Evolutionary conservation across 2,329 filamentous ascomycete species (phyloP).

Genomic region (Paraconiothyrium sp.): DNA sequence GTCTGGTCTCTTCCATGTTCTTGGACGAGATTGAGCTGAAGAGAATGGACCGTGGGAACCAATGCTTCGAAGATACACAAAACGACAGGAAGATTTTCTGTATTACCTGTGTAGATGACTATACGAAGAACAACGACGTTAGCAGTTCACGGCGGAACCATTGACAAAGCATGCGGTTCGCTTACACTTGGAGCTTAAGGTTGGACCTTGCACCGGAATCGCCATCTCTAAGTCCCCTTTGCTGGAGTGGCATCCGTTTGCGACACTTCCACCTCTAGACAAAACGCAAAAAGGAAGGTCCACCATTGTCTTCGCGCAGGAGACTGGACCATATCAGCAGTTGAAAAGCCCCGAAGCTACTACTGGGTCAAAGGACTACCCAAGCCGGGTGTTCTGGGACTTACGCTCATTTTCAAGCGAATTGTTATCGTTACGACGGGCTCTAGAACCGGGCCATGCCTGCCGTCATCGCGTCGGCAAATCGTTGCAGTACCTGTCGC

Average conservation of each 20-base stretch:
- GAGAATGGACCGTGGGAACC: not conserved
- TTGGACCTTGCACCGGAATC: conserved; percentile 34
- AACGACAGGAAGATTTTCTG: not conserved
- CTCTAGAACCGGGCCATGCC: conserved; percentile 49
- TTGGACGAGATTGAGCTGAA: not conserved
- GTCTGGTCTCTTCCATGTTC: not conserved
- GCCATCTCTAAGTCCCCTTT: conserved; percentile 29
- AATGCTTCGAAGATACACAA: not conserved
- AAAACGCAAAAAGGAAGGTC: conserved; percentile 13
- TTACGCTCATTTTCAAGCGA: conserved; percentile 41
- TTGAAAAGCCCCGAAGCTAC: conserved; percentile 15
- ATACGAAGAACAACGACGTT: conserved; percentile 57
- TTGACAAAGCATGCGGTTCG: conserved; percentile 76
- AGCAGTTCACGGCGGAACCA: conserved; percentile 70
- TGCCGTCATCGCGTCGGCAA: conserved; percentile 64
- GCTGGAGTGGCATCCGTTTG: conserved; percentile 37
- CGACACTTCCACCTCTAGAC: conserved; percentile 28
- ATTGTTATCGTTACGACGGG: conserved; percentile 47
- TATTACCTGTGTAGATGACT: no score
- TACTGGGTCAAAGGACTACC: conserved; percentile 44
- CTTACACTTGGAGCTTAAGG: conserved; percentile 58
- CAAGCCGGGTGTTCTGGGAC: conserved; percentile 43
- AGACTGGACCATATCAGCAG: conserved; percentile 30
- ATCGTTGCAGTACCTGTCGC: conserved; percentile 58
- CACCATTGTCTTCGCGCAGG: conserved; percentile 32